Conservation (phyloP, 345 rosid species). For the Brassica nigra region DNA sequence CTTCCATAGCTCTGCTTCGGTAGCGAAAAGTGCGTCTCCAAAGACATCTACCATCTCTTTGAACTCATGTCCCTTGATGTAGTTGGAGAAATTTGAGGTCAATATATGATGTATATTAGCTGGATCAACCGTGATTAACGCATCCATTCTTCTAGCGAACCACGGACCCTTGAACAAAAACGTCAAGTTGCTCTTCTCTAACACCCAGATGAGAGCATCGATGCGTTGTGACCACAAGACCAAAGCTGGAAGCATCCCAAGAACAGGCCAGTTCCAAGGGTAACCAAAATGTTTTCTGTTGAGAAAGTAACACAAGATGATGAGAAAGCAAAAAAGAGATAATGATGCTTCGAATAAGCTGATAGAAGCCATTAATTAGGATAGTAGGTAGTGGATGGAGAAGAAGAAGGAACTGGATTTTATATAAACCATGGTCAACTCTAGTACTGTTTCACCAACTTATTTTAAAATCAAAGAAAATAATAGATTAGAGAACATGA, state of each 20-base stretch:
- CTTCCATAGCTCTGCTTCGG: conserved; percentile 36
- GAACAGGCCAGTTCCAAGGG: conserved; percentile 1
- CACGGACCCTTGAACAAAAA: conserved; percentile 28
- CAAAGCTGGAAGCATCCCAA: conserved; percentile 7
- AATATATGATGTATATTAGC: conserved; percentile 32
- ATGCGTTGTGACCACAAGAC: background rate
- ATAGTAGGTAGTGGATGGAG: background rate
- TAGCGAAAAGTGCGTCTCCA: conserved; percentile 28
- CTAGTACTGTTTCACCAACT: background rate
- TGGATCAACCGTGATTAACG: conserved; percentile 34
- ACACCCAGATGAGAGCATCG: background rate
- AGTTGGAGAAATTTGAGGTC: conserved; percentile 37
- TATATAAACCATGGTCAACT: background rate
- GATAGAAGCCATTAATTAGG: background rate
- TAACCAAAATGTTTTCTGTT: background rate
- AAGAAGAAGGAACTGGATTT: background rate
- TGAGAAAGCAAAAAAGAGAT: background rate
- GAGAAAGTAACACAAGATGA: background rate
- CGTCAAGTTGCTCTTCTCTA: conserved; percentile 13
- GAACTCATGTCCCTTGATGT: conserved; percentile 29
- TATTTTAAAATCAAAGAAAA: background rate
- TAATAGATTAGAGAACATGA: background rate
- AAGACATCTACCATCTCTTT: conserved; percentile 18
- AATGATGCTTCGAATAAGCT: background rate
- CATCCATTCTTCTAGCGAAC: conserved; percentile 19